These are phyloP conservation scores for Pyrenophora teres DNA, from an alignment of 2,329 filamentous ascomycete species.

Conservation along the genomic window DNA sequence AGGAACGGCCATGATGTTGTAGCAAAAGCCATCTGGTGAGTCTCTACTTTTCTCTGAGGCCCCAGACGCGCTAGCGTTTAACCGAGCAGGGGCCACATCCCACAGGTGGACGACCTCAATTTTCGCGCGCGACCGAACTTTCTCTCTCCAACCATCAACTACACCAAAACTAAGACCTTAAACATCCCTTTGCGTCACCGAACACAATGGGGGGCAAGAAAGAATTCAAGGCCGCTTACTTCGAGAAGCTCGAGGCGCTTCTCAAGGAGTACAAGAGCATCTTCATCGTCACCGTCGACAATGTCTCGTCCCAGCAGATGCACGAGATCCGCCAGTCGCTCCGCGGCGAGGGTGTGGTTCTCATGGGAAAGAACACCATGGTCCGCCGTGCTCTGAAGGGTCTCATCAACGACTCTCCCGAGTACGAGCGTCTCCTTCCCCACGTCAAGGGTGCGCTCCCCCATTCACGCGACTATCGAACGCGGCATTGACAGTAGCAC, in stretches of 20 bases:
- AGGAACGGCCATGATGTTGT: slow-evolving; percentile 41
- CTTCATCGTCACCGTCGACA: slow-evolving; percentile 92
- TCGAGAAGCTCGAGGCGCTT: slow-evolving; percentile 98
- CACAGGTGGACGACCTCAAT: slow-evolving; percentile 32
- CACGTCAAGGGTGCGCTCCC: slow-evolving; percentile 73
- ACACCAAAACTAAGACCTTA: slow-evolving; percentile 72
- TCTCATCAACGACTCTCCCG: slow-evolving; percentile 85
- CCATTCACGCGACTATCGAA: not conserved
- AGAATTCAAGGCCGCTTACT: slow-evolving; percentile 95
- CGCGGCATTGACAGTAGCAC: slow-evolving; percentile 22
- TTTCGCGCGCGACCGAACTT: slow-evolving; percentile 23
- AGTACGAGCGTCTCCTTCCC: slow-evolving; percentile 97
- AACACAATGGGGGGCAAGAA: slow-evolving; percentile 99
- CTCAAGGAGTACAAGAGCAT: slow-evolving; percentile 96
- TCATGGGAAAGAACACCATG: slow-evolving; percentile 99
- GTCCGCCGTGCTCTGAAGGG: slow-evolving; percentile 97
- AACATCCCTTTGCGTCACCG: slow-evolving; percentile 94
- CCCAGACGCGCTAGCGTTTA: slow-evolving; percentile 21
- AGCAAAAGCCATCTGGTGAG: slow-evolving; percentile 7
- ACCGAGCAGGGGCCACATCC: slow-evolving; percentile 22
- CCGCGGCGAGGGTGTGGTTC: slow-evolving; percentile 87
- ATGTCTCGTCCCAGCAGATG: slow-evolving; percentile 99
- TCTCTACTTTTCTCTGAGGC: slow-evolving; percentile 16
- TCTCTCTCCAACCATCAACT: slow-evolving; percentile 27
- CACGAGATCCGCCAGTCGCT: slow-evolving; percentile 97